Evolutionary conservation across 495 filamentous ascomycete genomes (phyloP).

Genomic region (Neurospora sp.): DNA sequence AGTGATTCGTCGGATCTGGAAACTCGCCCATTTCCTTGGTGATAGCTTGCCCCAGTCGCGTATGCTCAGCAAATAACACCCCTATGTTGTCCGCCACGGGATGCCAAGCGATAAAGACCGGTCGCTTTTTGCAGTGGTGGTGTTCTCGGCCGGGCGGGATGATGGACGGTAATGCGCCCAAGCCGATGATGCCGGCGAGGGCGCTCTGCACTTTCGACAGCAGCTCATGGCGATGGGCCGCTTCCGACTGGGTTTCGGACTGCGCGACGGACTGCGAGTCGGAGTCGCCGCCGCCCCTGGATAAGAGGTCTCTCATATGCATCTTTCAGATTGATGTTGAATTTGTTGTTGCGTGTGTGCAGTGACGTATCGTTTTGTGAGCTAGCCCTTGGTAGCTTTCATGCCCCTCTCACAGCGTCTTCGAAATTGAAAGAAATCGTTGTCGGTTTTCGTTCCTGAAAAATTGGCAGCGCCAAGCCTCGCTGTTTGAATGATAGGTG

Average conservation of each 20-base stretch:
- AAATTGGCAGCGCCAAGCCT: background rate
- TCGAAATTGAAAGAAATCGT: background rate
- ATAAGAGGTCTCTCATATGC: background rate
- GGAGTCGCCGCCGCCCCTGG: background rate
- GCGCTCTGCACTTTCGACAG: background rate
- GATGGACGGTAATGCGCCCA: background rate
- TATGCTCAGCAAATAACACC: conserved; percentile 36
- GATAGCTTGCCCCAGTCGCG: conserved; percentile 32
- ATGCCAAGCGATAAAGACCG: conserved; percentile 37
- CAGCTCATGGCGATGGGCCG: background rate
- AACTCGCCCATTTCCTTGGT: conserved; percentile 29
- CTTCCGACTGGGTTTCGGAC: background rate
- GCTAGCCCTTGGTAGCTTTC: background rate
- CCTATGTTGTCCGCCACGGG: conserved; percentile 33
- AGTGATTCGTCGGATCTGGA: conserved; percentile 42
- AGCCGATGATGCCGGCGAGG: background rate
- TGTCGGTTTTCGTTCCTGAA: background rate
- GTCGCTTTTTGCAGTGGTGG: background rate
- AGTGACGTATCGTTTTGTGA: background rate
- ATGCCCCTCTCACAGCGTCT: background rate
- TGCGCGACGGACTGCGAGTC: background rate
- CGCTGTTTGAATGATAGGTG: background rate
- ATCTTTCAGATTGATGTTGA: background rate
- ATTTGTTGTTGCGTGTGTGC: background rate
- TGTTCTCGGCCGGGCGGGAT: background rate